These are phyloP conservation scores for Spathaspora sp. DNA, from an alignment of 805 yeast genomes.

Conservation along the genomic window DNA sequence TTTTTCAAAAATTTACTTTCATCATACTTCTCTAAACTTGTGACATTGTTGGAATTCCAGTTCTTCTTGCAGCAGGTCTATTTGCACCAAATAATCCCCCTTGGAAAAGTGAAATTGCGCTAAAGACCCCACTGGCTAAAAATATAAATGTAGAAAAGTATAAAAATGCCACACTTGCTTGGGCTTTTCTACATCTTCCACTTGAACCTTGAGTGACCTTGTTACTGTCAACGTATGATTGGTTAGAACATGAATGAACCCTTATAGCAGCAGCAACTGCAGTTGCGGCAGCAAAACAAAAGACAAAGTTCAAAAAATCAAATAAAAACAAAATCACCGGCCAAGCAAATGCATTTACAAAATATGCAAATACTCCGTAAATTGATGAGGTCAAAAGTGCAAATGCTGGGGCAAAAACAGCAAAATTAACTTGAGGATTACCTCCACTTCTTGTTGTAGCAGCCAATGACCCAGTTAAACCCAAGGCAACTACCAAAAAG, in stretches of 20 bases:
- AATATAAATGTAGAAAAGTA: slow-evolving; percentile 80
- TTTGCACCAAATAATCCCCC: slow-evolving; percentile 47
- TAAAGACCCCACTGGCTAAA: slow-evolving; percentile 58
- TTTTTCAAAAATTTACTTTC: background rate
- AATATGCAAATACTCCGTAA: slow-evolving; percentile 75
- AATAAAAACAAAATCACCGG: slow-evolving; percentile 71
- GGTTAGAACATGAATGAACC: slow-evolving; percentile 80
- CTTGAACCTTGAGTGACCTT: slow-evolving; percentile 67
- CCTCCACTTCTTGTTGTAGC: slow-evolving; percentile 51
- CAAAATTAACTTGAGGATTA: slow-evolving; percentile 84
- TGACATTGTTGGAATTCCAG: slow-evolving; percentile 87
- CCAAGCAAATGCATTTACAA: slow-evolving; percentile 79
- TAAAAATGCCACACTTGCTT: slow-evolving; percentile 77
- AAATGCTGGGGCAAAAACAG: slow-evolving; percentile 82
- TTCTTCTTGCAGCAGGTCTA: slow-evolving; percentile 52
- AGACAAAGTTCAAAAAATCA: slow-evolving; percentile 86
- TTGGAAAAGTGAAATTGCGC: slow-evolving; percentile 52
- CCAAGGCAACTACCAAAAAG: slow-evolving; percentile 75
- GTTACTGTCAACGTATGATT: slow-evolving; percentile 60
- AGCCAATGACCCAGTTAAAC: slow-evolving; percentile 85
- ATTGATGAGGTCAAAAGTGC: slow-evolving; percentile 77
- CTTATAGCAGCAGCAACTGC: slow-evolving; percentile 90
- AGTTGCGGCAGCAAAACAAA: slow-evolving; percentile 92
- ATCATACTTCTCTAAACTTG: slow-evolving; percentile 55
- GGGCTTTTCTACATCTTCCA: slow-evolving; percentile 93